Evolutionary conservation across 2,329 filamentous ascomycete species (phyloP).

Genomic region (Boeremia exigua): DNA sequence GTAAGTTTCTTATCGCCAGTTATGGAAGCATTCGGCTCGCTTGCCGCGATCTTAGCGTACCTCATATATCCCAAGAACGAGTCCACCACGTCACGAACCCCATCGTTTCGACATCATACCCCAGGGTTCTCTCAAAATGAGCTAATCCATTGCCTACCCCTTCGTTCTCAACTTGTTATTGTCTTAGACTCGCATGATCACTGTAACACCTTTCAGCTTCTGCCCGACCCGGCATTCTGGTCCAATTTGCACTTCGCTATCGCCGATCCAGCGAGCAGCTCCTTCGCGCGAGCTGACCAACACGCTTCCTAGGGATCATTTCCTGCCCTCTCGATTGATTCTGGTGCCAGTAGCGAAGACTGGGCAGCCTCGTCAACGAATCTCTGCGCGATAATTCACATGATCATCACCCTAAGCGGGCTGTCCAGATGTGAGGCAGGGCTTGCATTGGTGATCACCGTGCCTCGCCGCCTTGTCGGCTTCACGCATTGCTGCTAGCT

Average conservation of each 20-base stretch:
- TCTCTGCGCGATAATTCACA: constrained; percentile 5
- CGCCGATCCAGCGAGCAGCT: constrained; percentile 9
- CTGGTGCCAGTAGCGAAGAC: not conserved
- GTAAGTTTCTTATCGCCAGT: constrained; percentile 2
- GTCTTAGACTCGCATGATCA: constrained; percentile 7
- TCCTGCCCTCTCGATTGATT: constrained; percentile 4
- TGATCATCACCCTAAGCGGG: constrained; percentile 11
- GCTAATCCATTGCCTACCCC: not conserved
- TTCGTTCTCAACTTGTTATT: not conserved
- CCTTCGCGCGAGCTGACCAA: constrained; percentile 5
- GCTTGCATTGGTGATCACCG: not conserved
- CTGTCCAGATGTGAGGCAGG: not conserved
- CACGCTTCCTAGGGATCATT: constrained; percentile 8
- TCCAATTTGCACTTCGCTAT: constrained; percentile 7
- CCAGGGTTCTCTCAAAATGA: not conserved
- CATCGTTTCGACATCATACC: constrained; percentile 13
- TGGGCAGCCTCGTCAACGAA: not conserved
- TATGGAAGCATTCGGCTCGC: constrained; percentile 2
- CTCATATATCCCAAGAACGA: not conserved
- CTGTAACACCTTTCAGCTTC: constrained; percentile 1
- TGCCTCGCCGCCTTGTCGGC: not conserved
- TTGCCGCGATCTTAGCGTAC: constrained; percentile 6
- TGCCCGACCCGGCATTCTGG: constrained; percentile 13
- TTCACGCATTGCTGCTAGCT: not conserved
- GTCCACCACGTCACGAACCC: constrained; percentile 8